Evolutionary conservation across 2,329 filamentous ascomycete species (phyloP).

Genomic region (Neophaeococcomyces aloes): DNA sequence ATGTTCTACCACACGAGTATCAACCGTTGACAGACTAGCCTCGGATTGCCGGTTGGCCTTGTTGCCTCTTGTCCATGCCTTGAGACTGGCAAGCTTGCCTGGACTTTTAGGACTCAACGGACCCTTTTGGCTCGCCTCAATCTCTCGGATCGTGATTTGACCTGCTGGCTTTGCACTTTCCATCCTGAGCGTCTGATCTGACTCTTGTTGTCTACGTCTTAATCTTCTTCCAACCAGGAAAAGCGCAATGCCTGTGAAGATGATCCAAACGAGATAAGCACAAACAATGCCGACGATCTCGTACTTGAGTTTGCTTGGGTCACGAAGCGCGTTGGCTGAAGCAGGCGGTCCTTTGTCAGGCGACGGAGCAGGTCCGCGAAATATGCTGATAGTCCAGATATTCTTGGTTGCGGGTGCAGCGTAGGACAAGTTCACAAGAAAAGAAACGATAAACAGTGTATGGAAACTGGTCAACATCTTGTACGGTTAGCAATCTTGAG

Average conservation of each 20-base stretch:
- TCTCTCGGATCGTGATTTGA: conserved; percentile 4
- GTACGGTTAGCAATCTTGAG: conserved; percentile 14
- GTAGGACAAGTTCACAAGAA: conserved; percentile 4
- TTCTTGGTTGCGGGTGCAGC: conserved; percentile 12
- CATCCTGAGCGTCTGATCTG: conserved; percentile 42
- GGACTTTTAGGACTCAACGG: conserved; percentile 25
- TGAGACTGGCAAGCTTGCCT: conserved; percentile 28
- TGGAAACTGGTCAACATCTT: conserved; percentile 16
- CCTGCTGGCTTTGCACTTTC: conserved; percentile 44
- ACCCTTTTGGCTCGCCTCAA: conserved; percentile 11
- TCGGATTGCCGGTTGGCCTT: conserved; percentile 1
- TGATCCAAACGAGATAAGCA: conserved; percentile 67
- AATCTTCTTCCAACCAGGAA: conserved; percentile 51
- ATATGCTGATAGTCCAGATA: conserved; percentile 34
- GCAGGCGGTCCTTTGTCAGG: conserved; percentile 51
- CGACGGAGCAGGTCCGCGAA: conserved; percentile 47
- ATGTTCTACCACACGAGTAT: conserved; percentile 53
- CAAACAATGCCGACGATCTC: conserved; percentile 77
- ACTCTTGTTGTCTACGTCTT: conserved; percentile 41
- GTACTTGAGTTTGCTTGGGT: conserved; percentile 59
- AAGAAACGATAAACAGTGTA: conserved; percentile 9
- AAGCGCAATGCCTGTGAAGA: conserved; percentile 59
- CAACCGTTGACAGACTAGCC: conserved; percentile 4
- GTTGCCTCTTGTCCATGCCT: conserved; percentile 28
- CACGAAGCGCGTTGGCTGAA: conserved; percentile 48